Base-by-base conservation (phyloP, 306 rosid genomes). In the Cotoneaster glaucophyllus region DNA sequence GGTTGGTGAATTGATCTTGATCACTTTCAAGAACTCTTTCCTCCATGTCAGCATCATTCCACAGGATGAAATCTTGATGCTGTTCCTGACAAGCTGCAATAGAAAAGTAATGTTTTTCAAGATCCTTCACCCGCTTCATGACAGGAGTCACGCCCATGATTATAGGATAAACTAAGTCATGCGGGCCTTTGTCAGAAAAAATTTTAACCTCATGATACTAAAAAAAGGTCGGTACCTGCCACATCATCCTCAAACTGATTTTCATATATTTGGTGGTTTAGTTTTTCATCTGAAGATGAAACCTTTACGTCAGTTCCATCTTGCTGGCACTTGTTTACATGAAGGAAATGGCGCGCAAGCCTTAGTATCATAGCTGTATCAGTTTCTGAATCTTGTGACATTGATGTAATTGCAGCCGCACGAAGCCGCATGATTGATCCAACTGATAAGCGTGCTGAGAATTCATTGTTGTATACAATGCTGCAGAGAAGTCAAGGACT, bases 401-500 rank as follows among this genome's bases (percentile, higher is more conserved):
- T 86, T 79, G 88, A 86, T 77, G 85, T 82, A 69, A 91, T 87
- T 76, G 98, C 97, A 76, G 93, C 91, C 71, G 93, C 96, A 85
- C 96, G 89, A 79, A 93, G 96, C 77, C 93, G 90, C 85, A 91
- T 66, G 70, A 93, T 61, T 8, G 96, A 93, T 86, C 91, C 88
- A 81, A 86, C 85, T 64, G 98, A 93, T 79, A 93, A 94, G 81
- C 91, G 90, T 3, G 96, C 69, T 63, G 97, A 88, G 86, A 91
- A 93, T 76, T 91, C 98, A 79, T 88, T 80, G 82, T 91, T 90
- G 85, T 78, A 83, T 73, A 93, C 83, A 82, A 90, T 82, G 83
- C 97, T 93, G 96, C 82, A 81, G 77, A 73, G 64, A 73, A 78
- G 77, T 70, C 52, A 62, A 80, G 80, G 34, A 75, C 69, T 79